Evolutionary conservation across 2,329 filamentous ascomycete species (phyloP), one percentile per base, ranked within the genome.

Genomic region (Lasiodiplodia hormozganensis): DNA sequence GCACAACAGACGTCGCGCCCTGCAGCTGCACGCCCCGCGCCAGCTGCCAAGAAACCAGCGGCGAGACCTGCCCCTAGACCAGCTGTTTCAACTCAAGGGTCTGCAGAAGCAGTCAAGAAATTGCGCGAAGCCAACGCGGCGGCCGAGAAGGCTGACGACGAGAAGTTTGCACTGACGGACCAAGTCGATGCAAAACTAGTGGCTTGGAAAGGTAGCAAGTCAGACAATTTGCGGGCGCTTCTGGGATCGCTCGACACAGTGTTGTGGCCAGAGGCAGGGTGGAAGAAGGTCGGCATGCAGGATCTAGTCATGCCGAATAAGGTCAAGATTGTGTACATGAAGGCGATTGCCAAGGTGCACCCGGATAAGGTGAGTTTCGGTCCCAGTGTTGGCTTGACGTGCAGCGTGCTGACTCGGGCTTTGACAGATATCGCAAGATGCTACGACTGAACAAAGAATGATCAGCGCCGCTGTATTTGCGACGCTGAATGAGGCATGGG

Each of bases 261-360:
- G 34, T 85, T 99, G 34, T 99, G 96, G 96, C 90, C 93, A 71
- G 90, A 90, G 52, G 93, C 93, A 71, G 94, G 93, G 4, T 99
- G 96, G 96, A 97, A 97, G 84, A 97, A 96, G 84, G 90, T 98
- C 68, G 94, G 93, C 38, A 89, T 99, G 88, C 91, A 94, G 72
- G 96, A 99, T 82, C 81, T 99, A 73, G 91, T 99, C 65, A 87
- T 97, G 86, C 90, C 94, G 40, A 94, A 92, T 73, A 97, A 95
- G 85, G 96, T 98, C 79, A 99, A 99, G 87, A 91, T 99, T 72
- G 86, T 92, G 70, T 99, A 99, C 78, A 98, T 99, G 96, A 97
- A 97, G 87, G 96, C 95, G 6, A 98, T 99, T 86, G 93, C 91
- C 12, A 98, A 97, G 85, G 96, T 96, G 73, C 96, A 99, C 85